Evolutionary conservation across 768 basidiomycete genomes (phyloP).

Genomic region (Lactarius quietus): DNA sequence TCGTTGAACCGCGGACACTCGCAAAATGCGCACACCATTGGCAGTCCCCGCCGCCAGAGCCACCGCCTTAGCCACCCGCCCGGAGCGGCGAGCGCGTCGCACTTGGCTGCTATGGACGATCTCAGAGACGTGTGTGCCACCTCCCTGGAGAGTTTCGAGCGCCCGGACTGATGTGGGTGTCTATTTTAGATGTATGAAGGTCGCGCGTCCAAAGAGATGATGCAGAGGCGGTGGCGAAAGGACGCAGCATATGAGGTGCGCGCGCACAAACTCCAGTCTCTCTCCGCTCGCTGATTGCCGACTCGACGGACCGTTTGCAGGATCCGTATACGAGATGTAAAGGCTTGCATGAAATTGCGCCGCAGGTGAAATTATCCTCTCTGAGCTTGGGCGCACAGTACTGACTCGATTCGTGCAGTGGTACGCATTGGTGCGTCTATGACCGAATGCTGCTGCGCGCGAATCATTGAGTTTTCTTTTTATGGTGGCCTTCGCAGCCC

Average conservation of each 20-base stretch:
- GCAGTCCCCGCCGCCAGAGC: constrained; percentile 15
- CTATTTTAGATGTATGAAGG: constrained; percentile 44
- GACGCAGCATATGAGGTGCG: constrained; percentile 63
- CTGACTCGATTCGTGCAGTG: constrained; percentile 37
- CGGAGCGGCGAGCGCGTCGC: constrained; percentile 29
- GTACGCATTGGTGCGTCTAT: constrained; percentile 46
- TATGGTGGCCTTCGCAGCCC: constrained; percentile 37
- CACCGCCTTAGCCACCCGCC: constrained; percentile 10
- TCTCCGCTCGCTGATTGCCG: constrained; percentile 31
- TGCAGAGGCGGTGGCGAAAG: constrained; percentile 49
- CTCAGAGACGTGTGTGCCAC: constrained; percentile 45
- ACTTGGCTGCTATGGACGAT: constrained; percentile 51
- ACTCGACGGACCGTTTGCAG: constrained; percentile 38
- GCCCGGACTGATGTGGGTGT: background rate
- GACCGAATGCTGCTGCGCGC: background rate
- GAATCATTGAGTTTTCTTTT: constrained; percentile 4
- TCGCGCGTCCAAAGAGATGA: constrained; percentile 49
- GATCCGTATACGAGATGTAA: constrained; percentile 22
- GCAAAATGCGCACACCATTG: background rate
- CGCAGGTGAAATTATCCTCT: constrained; percentile 24
- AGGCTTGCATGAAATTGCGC: constrained; percentile 26
- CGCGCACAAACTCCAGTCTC: constrained; percentile 27
- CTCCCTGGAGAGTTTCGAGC: too few species aligned
- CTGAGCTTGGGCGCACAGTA: background rate
- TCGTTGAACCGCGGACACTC: constrained; percentile 1